phyloP scores from a whole-genome alignment of 2,329 filamentous ascomycete species.

The Sarocladiaceae sp. region DNA sequence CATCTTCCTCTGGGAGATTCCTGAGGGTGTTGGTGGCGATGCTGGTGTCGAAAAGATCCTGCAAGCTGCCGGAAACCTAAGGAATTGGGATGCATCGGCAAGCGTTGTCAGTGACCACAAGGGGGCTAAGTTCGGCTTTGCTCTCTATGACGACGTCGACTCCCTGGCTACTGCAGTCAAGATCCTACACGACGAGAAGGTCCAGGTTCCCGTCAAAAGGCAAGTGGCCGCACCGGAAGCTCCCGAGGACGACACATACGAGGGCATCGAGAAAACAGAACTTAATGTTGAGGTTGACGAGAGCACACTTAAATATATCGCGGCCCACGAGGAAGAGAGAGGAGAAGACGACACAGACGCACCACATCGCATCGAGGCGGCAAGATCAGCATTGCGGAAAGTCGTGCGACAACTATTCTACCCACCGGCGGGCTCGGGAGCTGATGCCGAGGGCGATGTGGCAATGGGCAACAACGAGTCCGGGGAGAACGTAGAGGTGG shows the following conservation, averaged over 20 bases:
- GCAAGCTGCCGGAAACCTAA: constrained; percentile 67
- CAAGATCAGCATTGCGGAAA: constrained; percentile 59
- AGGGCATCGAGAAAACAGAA: constrained; percentile 60
- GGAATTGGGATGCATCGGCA: constrained; percentile 76
- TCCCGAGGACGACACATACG: constrained; percentile 38
- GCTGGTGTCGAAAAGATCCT: constrained; percentile 74
- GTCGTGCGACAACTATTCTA: constrained; percentile 68
- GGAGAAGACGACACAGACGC: constrained; percentile 53
- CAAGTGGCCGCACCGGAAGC: constrained; percentile 48
- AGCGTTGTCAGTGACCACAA: constrained; percentile 60
- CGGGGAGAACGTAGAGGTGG: constrained; percentile 69
- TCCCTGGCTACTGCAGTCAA: constrained; percentile 81
- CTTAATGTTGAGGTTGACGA: constrained; percentile 75
- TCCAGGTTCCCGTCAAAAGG: constrained; percentile 76
- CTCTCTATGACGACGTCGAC: constrained; percentile 87
- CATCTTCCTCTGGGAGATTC: constrained; percentile 82
- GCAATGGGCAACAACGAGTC: constrained; percentile 60
- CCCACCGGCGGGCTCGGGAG: constrained; percentile 41
- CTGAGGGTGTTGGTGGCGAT: constrained; percentile 69
- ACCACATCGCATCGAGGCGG: constrained; percentile 63
- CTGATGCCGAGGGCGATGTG: constrained; percentile 61
- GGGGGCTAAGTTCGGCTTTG: constrained; percentile 85
- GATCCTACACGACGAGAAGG: constrained; percentile 72
- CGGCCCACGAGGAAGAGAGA: constrained; percentile 65
- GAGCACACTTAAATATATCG: constrained; percentile 75